phyloP scores from a whole-genome alignment of 805 yeast genomes.

The Ogataea naganishii region DNA sequence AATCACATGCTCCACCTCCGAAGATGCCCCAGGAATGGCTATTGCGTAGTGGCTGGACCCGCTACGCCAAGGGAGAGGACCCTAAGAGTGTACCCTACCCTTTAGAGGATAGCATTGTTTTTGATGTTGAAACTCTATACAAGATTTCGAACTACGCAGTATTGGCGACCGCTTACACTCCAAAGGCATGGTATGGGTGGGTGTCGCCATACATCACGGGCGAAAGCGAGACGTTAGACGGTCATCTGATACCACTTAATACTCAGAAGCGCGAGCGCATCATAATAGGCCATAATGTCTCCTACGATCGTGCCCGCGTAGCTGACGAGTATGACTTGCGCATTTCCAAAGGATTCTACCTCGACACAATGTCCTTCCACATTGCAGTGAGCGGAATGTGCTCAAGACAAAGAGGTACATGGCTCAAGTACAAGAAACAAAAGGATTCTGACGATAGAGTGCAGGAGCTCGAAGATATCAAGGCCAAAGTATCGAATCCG shows the following conservation, averaged over 20 bases:
- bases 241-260: slow-evolving; percentile 72
- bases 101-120: slow-evolving; percentile 59
- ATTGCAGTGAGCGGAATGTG: slow-evolving; percentile 88
- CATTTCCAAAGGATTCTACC: slow-evolving; percentile 62
- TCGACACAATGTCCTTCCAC: slow-evolving; percentile 92
- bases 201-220: slow-evolving; percentile 74
- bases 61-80: slow-evolving; percentile 46
- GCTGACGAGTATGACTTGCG: slow-evolving; percentile 70
- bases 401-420: slow-evolving; percentile 78
- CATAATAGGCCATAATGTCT: slow-evolving; percentile 83
- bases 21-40: slow-evolving; percentile 44
- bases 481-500: slow-evolving; percentile 13
- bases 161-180: slow-evolving; percentile 71
- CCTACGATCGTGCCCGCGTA: slow-evolving; percentile 84
- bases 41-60: slow-evolving; percentile 69
- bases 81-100: slow-evolving; percentile 65
- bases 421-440: slow-evolving; percentile 48
- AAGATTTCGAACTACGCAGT: slow-evolving; percentile 67
- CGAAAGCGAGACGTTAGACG: slow-evolving; percentile 35
- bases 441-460: slow-evolving; percentile 11
- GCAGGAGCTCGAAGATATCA: slow-evolving; percentile 8
- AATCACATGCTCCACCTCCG: slow-evolving; percentile 24
- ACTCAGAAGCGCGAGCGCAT: slow-evolving; percentile 40
- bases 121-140: slow-evolving; percentile 86
- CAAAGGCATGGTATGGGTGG: slow-evolving; percentile 90